Evolutionary conservation across 257 asterid genomes (phyloP).

Genomic region (Plectranthus barbatus): DNA sequence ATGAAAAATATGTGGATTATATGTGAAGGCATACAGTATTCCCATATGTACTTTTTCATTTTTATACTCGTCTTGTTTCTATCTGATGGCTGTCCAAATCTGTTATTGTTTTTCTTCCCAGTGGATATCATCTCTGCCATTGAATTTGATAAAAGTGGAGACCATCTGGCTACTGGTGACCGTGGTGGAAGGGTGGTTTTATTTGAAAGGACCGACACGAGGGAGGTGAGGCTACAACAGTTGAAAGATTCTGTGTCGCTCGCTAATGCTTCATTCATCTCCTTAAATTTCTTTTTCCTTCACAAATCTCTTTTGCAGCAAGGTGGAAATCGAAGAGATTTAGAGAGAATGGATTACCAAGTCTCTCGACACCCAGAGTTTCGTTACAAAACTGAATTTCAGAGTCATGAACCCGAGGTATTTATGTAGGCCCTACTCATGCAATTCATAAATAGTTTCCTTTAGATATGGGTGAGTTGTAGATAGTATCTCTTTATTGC

Average conservation of each 20-base stretch:
- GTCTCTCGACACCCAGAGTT: constrained; percentile 85
- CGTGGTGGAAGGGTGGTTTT: constrained; percentile 94
- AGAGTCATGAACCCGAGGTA: constrained; percentile 99
- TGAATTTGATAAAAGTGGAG: constrained; percentile 73
- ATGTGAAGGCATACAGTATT: neutral
- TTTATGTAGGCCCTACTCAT: neutral
- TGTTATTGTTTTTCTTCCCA: constrained; percentile 24
- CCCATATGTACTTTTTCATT: neutral
- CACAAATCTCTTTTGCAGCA: constrained; percentile 34
- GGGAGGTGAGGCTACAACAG: constrained; percentile 44
- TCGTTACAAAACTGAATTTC: constrained; percentile 95
- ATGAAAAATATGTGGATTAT: neutral
- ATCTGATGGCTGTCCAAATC: neutral
- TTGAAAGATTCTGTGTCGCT: neutral
- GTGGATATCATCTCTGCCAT: constrained; percentile 87
- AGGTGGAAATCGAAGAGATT: constrained; percentile 69
- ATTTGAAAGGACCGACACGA: constrained; percentile 65
- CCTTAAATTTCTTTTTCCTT: constrained; percentile 3
- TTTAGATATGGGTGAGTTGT: constrained; percentile 9
- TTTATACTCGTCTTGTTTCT: neutral
- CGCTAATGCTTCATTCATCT: constrained; percentile 5
- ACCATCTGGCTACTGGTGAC: constrained; percentile 86
- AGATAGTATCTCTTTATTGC: neutral
- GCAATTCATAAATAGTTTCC: neutral
- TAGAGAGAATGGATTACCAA: constrained; percentile 67